Base-by-base conservation (phyloP, 2,329 filamentous ascomycete genomes). In the Plenodomus tracheiphilus region DNA sequence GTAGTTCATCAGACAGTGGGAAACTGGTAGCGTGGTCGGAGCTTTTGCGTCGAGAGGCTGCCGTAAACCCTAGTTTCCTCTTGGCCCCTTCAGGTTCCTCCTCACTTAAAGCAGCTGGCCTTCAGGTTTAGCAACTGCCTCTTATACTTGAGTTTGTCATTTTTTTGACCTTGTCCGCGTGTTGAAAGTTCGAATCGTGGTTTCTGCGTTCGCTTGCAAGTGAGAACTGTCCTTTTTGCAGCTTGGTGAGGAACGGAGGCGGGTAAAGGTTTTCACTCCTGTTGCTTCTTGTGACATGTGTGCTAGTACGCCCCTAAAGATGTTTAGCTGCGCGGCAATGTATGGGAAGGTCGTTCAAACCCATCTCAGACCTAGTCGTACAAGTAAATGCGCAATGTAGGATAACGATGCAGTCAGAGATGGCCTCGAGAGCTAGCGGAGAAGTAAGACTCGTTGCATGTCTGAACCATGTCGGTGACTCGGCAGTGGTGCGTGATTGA, bases 91-190 rank as follows among this genome's bases (percentile, higher is more conserved):
- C 13, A 15, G 13, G 4, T 4, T 11, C 15, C 11, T 15, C 28
- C 28, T 32, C 28, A 6, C 36, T 30, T 43, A 20, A 46, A 46
- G 43, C 32, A 34, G 43, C 43, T 39, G 43, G 32, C 13, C 22
- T 16, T 17, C n/a, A 22, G 37, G 39, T 46, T 20, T 28, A 46
- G 43, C 43, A 46, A 16, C 20, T 40, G 32, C 43, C 36, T 30
- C 37, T 46, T 30, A 37, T 46, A 39, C 28, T 39, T 34, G 22
- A 37, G 43, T 35, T 22, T 34, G 18, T 32, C 28, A 15, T 34
- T 39, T 38, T 39, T 45, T 36, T 15, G 8, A 2, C 21, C 40
- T 34, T 46, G 13, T 20, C 6, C 8, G 6, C 11, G 22, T 17
- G 25, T n/a, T 34, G 43, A 15, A 8, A 25, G 36, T 46, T 39